These are phyloP conservation scores for Hyphodiscus sp. DNA, from an alignment of 2,329 filamentous ascomycete species.

Conservation along the genomic window DNA sequence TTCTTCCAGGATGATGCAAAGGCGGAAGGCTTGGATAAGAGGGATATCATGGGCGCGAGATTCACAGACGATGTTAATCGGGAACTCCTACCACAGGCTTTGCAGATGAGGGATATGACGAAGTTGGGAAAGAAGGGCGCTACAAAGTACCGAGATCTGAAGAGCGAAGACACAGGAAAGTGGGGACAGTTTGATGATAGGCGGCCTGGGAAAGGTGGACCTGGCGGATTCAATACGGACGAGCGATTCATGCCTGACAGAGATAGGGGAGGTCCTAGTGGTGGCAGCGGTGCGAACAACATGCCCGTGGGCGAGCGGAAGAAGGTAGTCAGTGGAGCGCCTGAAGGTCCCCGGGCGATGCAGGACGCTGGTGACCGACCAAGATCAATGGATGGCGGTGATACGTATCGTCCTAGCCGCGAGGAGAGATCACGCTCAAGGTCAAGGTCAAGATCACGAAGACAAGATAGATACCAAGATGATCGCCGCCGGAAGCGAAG, in stretches of 20 bases:
- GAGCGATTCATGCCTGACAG: constrained; percentile 64
- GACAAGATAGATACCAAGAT: constrained; percentile 36
- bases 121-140: constrained; percentile 88
- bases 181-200: constrained; percentile 65
- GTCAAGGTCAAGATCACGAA: constrained; percentile 48
- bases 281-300: constrained; percentile 60
- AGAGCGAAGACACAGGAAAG: constrained; percentile 80
- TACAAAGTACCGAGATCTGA: constrained; percentile 83
- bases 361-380: constrained; percentile 27
- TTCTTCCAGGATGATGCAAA: constrained; percentile 84
- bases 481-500: constrained; percentile 50
- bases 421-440: constrained; percentile 34
- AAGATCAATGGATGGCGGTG: constrained; percentile 29
- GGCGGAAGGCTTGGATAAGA: constrained; percentile 66
- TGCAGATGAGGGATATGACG: constrained; percentile 90
- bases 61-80: constrained; percentile 84
- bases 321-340: constrained; percentile 24
- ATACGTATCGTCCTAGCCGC: constrained; percentile 25
- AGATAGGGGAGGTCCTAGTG: constrained; percentile 38
- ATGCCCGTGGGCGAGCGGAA: constrained; percentile 59
- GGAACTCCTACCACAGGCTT: constrained; percentile 78
- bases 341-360: constrained; percentile 27
- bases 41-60: constrained; percentile 78
- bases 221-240: constrained; percentile 43
- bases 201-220: constrained; percentile 33